These are phyloP conservation scores for Sonneratia alba DNA, from an alignment of 345 rosid genomes.

Conservation along the genomic window DNA sequence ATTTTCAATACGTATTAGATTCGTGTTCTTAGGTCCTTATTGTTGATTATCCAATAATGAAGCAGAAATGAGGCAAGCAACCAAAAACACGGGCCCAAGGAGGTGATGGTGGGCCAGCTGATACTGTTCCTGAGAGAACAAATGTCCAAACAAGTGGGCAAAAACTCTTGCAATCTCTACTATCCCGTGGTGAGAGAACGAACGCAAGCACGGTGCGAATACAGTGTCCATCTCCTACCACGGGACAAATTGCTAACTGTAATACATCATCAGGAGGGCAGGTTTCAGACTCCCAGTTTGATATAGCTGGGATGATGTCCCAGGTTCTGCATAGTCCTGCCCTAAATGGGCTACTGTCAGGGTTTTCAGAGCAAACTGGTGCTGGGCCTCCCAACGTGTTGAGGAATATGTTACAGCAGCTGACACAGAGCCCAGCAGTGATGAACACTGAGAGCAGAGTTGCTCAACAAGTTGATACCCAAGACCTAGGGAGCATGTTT, in stretches of 20 bases:
- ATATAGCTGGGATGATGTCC: slow-evolving; percentile 53
- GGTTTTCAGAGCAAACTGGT: slow-evolving; percentile 69
- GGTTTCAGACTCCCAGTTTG: slow-evolving; percentile 33
- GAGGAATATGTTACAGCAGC: slow-evolving; percentile 77
- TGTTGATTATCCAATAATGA: slow-evolving; percentile 13
- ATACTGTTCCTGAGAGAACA: slow-evolving; percentile 28
- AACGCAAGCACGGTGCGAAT: slow-evolving; percentile 15
- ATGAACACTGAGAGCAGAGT: slow-evolving; percentile 77
- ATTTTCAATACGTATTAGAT: not conserved
- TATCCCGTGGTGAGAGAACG: slow-evolving; percentile 31
- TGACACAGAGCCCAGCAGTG: slow-evolving; percentile 73
- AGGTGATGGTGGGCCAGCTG: slow-evolving; percentile 34
- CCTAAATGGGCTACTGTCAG: slow-evolving; percentile 56
- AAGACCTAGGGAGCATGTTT: slow-evolving; percentile 64
- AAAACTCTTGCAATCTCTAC: slow-evolving; percentile 56
- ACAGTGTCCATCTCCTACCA: slow-evolving; percentile 7
- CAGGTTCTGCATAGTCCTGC: slow-evolving; percentile 62
- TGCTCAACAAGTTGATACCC: slow-evolving; percentile 79
- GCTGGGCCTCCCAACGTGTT: slow-evolving; percentile 68
- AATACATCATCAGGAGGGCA: slow-evolving; percentile 22
- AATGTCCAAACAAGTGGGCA: slow-evolving; percentile 32
- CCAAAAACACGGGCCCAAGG: slow-evolving; percentile 21
- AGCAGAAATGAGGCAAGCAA: slow-evolving; percentile 43
- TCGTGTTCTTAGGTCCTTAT: not conserved
- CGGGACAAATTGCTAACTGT: slow-evolving; percentile 9